A percentile compares a stretch with the other conserved stretches of the same genome.
Conservation (phyloP, 2,329 filamentous ascomycete species). For the Fusarium piperis region DNA sequence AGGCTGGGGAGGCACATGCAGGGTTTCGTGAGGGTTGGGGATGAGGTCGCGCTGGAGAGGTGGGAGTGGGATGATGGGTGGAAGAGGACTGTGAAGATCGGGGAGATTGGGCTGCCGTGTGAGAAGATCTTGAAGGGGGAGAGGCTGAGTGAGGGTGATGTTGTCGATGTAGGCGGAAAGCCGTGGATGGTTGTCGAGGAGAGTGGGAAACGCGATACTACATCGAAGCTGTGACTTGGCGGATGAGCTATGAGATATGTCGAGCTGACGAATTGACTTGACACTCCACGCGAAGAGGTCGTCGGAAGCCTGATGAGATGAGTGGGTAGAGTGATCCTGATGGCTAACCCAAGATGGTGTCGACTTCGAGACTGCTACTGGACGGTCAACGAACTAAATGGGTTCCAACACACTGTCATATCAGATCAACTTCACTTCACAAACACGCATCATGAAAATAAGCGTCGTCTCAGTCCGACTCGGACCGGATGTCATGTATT, state of each 20-base stretch:
- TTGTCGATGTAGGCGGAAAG: conserved; percentile 37
- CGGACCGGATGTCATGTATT: conserved; percentile 20
- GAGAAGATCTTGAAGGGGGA: conserved; percentile 31
- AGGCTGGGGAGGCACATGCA: conserved; percentile 65
- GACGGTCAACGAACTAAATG: background rate
- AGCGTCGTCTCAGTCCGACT: background rate
- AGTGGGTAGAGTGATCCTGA: background rate
- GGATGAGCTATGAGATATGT: background rate
- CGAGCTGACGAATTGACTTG: background rate
- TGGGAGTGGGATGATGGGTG: conserved; percentile 59
- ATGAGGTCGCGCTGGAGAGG: conserved; percentile 59
- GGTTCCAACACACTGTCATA: too few relatives aligned
- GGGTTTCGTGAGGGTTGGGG: conserved; percentile 60
- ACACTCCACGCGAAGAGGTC: too few relatives aligned
- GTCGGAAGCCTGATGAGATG: background rate
- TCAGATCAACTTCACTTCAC: background rate
- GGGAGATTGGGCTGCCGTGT: conserved; percentile 49
- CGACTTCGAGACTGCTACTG: background rate
- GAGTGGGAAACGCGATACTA: background rate
- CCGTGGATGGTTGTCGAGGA: conserved; percentile 50
- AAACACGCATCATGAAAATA: background rate
- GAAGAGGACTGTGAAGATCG: conserved; percentile 50
- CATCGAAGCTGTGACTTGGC: background rate
- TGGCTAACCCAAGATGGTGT: background rate
- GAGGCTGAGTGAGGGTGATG: conserved; percentile 21